phyloP scores from a whole-genome alignment of 805 yeast genomes.

The Isabelozyma heimii region DNA sequence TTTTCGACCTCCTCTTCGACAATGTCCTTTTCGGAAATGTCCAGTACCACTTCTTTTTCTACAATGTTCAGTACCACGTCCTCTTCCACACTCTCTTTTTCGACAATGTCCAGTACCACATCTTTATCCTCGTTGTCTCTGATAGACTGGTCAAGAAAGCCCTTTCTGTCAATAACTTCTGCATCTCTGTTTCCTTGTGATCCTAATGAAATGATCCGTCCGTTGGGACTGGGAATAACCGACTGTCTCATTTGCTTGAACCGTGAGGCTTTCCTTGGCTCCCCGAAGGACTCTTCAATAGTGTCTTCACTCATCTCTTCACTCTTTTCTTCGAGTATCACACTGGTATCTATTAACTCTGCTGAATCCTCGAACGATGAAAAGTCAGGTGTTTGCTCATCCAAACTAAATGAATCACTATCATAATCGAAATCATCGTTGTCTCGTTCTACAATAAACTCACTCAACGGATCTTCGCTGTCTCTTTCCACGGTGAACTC shows the following conservation, averaged over 20 bases:
- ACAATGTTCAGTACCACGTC: background rate
- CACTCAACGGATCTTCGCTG: slow-evolving; percentile 8
- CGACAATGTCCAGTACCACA: background rate
- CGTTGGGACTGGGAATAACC: slow-evolving; percentile 1
- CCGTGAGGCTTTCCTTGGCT: slow-evolving; percentile 3
- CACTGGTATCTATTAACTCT: slow-evolving; percentile 1
- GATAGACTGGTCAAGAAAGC: slow-evolving; percentile 10
- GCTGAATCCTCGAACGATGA: background rate
- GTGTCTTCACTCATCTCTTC: background rate
- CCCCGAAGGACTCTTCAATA: background rate
- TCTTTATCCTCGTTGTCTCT: slow-evolving; percentile 8
- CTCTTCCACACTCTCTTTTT: background rate
- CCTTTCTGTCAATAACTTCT: slow-evolving; percentile 9
- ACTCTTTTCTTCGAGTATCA: background rate
- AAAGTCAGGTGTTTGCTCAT: slow-evolving; percentile 1
- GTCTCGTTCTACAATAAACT: slow-evolving; percentile 9
- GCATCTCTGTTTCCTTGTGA: background rate
- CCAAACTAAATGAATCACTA: slow-evolving; percentile 1
- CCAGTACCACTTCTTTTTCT: background rate
- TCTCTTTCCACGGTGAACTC: background rate
- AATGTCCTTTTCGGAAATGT: background rate
- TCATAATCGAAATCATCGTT: background rate
- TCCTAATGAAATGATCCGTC: background rate
- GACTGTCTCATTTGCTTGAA: slow-evolving; percentile 8
- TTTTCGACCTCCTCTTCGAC: too few species aligned